Base-by-base conservation (phyloP, 257 asterid genomes). In the Solanum okadae region DNA sequence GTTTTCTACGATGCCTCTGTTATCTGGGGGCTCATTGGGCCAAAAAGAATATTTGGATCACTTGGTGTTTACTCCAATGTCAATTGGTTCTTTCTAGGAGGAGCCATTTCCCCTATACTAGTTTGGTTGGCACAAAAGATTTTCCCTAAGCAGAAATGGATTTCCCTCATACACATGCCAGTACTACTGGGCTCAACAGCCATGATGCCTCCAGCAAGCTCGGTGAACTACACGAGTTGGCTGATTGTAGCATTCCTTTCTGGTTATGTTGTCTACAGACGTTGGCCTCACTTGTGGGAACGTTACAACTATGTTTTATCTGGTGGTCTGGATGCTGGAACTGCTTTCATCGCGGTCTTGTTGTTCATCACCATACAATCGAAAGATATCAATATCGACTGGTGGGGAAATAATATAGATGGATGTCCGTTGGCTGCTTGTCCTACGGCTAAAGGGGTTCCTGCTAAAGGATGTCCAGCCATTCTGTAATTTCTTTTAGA, bases 1-100 rank as follows among this genome's bases (percentile, higher is more conserved):
- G 92, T 92, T 3, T 94, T 93, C 90, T 94, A 90, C 34, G 92
- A 91, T 4, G 95, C 96, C 16, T 92, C 96, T 1, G 93, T 94
- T 46, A 91, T 94, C 13, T 94, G 95, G 97, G 97, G 97, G 6
- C 91, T 94, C 29, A 89, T 94, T 16, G 95, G 94, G 6, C 96
- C 96, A 3, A 92, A 61, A 23, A 88, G 95, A 56, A 92, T 93
- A 22, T 94, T 94, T 18, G 97, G 96, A 1, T 38, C 90, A 84
- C 92, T 91, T 6, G 97, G 96, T 4, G 63, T 87, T 1, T 93
- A 94, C 86, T 65, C 90, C 0, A 85, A 82, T 1, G 29, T 92
- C 37, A 93, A 91, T 90, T 92, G 95, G 95, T 94, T 91, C 92
- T 94, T 94, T 42, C 90, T 94, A 2, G 93, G 88, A 5, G 98